Evolutionary conservation across 2,329 filamentous ascomycete genomes (phyloP).

Genomic region (Paecilomyces sp.): DNA sequence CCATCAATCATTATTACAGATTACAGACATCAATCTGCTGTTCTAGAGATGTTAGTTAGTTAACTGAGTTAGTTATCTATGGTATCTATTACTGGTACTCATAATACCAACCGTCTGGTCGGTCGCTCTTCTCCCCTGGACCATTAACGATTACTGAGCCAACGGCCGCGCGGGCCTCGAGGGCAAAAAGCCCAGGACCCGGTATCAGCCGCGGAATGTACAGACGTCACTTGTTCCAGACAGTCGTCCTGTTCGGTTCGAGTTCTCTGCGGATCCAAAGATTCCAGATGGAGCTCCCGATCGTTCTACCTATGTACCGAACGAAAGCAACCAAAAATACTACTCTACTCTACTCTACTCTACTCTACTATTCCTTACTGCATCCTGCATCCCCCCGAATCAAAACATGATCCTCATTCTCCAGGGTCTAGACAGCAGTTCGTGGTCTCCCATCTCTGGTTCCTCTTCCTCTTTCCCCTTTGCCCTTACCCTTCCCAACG

Average conservation of each 20-base stretch:
- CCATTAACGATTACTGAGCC: too few species aligned
- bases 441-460: not conserved
- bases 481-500: constrained; percentile 1
- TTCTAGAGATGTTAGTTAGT: not conserved
- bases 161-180: not conserved
- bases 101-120: too few species aligned
- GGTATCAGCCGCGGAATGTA: not conserved
- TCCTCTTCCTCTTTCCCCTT: not conserved
- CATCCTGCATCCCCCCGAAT: too few species aligned
- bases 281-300: not conserved
- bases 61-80: not conserved
- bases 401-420: too few species aligned
- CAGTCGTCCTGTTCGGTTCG: not conserved
- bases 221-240: not conserved
- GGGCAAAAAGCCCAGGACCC: not conserved
- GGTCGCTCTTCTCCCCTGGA: not conserved
- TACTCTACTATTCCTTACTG: too few species aligned
- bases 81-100: too few species aligned
- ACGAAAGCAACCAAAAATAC: too few species aligned
- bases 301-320: not conserved
- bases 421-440: too few species aligned
- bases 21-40: too few species aligned
- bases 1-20: too few species aligned
- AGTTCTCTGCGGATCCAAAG: not conserved
- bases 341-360: too few species aligned